Conservation (phyloP, 2,329 filamentous ascomycete genomes). For the Teratosphaeria viscida region DNA sequence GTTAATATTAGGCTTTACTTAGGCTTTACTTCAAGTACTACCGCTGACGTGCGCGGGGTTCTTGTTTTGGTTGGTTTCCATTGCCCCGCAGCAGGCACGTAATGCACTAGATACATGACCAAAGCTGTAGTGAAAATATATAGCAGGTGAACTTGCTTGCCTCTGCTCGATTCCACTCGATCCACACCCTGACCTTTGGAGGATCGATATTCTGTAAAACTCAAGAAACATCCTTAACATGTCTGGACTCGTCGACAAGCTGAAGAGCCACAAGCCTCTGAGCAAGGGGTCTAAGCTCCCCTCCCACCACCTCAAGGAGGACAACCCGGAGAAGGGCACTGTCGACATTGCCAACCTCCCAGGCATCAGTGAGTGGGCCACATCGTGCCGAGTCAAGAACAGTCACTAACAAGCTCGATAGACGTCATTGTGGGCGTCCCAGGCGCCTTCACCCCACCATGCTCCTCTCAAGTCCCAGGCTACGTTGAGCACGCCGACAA, state of each 20-base stretch:
- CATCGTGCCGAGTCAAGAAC: not conserved
- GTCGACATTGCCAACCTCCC: constrained; percentile 14
- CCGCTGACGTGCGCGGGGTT: not conserved
- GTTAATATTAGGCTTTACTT: not conserved
- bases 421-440: constrained; percentile 19
- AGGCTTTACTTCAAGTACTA: not conserved
- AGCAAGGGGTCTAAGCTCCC: constrained; percentile 15
- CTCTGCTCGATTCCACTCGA: too few relatives aligned
- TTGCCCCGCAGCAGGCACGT: not conserved
- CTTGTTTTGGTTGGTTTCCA: not conserved
- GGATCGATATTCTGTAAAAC: not conserved
- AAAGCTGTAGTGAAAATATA: not conserved
- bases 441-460: constrained; percentile 19
- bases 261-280: constrained; percentile 3
- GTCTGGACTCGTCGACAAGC: not conserved
- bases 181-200: not conserved
- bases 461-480: constrained; percentile 19
- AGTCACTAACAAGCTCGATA: not conserved
- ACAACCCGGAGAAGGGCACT: constrained; percentile 15
- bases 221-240: not conserved
- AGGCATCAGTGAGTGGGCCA: constrained; percentile 12
- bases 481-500: constrained; percentile 16
- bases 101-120: not conserved
- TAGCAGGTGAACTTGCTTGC: not conserved
- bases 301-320: constrained; percentile 12